Base-by-base conservation (phyloP, 495 filamentous ascomycete species). In the Penicillium canescens region DNA sequence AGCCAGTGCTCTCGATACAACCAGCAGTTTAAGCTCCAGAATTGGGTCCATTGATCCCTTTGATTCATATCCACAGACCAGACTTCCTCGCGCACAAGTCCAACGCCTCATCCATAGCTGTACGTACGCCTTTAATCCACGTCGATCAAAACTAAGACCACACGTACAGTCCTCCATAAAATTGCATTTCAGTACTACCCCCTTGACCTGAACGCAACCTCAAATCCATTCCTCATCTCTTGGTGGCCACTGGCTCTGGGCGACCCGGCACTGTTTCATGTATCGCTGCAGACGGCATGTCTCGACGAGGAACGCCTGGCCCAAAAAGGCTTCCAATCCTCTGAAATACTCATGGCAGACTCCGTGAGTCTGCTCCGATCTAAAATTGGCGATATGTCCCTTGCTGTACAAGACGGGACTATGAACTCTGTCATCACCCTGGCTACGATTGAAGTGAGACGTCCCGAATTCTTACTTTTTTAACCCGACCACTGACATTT, bases 181-280 rank as follows among this genome's bases (percentile, higher is more conserved):
- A 82, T 82, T 35, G 78, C 78, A 0, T 82, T 82, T 44, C 70
- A 79, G 47, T 82, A 79, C 49, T 82, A 82, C 52, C 79, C 78
- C 2, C 69, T 82, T 24, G 79, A 82, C 35, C 55, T 80, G 7
- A 76, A 68, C 46, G 48, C 69, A 3, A 63, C 55, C 5, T 74
- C 79, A 33, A 82, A 80, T 58, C 78, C 79, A 0, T 80, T 80
- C 57, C 61, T 82, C 28, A 61, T 79, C 10, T 80, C 76, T 3
- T 82, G 79, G 79, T 80, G 79, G 79, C 79, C 78, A 3, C 63
- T 78, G 14, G 76, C 78, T 5, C 65, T 82, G 3, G 71, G 63
- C 0, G 78, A 80, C 46, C 77, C 78, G 2, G 77, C 76, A n/a
- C 40, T 82, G 20, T 80, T 82, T 40, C 75, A 80, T 52, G 78